These are phyloP conservation scores for Pseudocercospora crystallina DNA, from an alignment of 2,329 filamentous ascomycete species.

Conservation along the genomic window DNA sequence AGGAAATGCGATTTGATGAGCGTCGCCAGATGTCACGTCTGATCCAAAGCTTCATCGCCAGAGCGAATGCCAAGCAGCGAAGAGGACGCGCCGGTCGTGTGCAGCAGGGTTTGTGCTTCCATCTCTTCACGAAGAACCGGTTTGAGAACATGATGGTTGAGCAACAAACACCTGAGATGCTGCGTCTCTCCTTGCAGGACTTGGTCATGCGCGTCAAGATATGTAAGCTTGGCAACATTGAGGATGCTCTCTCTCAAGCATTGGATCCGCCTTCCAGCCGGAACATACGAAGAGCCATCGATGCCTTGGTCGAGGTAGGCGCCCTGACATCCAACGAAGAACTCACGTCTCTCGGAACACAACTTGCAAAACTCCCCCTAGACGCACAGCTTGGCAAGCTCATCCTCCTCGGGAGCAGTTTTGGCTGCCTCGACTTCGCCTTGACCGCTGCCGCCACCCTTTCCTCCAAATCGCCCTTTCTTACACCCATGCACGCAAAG, in stretches of 20 bases:
- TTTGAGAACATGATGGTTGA: slow-evolving; percentile 83
- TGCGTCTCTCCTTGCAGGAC: slow-evolving; percentile 89
- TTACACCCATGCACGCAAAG: slow-evolving; percentile 79
- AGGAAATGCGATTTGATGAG: slow-evolving; percentile 96
- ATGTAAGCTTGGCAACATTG: slow-evolving; percentile 90
- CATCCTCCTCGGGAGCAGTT: slow-evolving; percentile 80
- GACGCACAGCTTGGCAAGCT: slow-evolving; percentile 96
- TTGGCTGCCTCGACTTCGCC: slow-evolving; percentile 87
- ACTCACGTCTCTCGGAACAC: slow-evolving; percentile 79
- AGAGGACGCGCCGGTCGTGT: slow-evolving; percentile 93
- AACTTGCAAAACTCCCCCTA: slow-evolving; percentile 83
- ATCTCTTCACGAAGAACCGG: slow-evolving; percentile 86
- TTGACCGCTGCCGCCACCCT: slow-evolving; percentile 90
- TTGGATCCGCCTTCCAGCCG: slow-evolving; percentile 86
- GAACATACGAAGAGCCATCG: slow-evolving; percentile 89
- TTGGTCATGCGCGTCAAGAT: slow-evolving; percentile 95
- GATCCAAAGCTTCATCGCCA: slow-evolving; percentile 91
- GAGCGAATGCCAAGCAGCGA: slow-evolving; percentile 92
- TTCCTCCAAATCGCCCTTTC: slow-evolving; percentile 91
- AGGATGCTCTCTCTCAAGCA: slow-evolving; percentile 82
- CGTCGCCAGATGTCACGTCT: slow-evolving; percentile 84
- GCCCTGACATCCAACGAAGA: slow-evolving; percentile 80
- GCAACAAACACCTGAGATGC: slow-evolving; percentile 94
- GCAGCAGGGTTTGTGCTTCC: slow-evolving; percentile 91
- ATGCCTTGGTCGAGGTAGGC: slow-evolving; percentile 88